phyloP scores from a whole-genome alignment of 768 basidiomycete genomes.

The Gymnopilus dilepis region DNA sequence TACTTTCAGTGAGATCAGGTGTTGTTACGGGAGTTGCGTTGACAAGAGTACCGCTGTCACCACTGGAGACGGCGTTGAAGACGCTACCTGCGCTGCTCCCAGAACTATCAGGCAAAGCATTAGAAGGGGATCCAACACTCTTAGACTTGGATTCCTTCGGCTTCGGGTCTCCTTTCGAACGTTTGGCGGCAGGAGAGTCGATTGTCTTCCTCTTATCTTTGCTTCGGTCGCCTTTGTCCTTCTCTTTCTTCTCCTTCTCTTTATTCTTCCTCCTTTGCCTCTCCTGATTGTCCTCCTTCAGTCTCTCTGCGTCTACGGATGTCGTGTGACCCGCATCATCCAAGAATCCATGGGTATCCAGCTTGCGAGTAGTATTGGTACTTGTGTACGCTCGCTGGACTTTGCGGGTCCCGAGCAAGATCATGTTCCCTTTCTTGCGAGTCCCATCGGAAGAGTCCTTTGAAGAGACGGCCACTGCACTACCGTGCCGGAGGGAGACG shows the following conservation, averaged over 20 bases:
- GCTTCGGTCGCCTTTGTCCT: conserved; percentile 27
- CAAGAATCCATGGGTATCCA: conserved; percentile 70
- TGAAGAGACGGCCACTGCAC: conserved; percentile 29
- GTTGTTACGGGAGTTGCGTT: conserved; percentile 22
- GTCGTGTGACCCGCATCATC: conserved; percentile 46
- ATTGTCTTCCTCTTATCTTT: conserved; percentile 26
- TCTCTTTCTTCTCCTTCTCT: conserved; percentile 33
- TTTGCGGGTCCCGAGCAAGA: conserved; percentile 72
- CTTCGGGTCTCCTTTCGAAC: conserved; percentile 7
- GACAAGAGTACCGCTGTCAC: conserved; percentile 22
- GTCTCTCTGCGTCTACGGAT: conserved; percentile 41
- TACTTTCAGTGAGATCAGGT: conserved; percentile 19
- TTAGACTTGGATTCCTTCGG: conserved; percentile 16
- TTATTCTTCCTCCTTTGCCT: conserved; percentile 16
- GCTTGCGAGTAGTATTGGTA: conserved; percentile 71
- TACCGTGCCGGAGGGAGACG: conserved; percentile 11
- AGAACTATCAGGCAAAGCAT: conserved; percentile 22
- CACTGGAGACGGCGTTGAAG: conserved; percentile 20
- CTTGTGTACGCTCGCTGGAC: conserved; percentile 84
- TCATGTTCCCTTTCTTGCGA: conserved; percentile 46
- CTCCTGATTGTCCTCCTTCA: conserved; percentile 29
- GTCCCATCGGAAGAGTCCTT: conserved; percentile 23
- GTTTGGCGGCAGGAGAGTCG: conserved; percentile 15
- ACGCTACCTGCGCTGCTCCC: conserved; percentile 35
- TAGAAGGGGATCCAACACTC: not conserved